These are phyloP conservation scores for Solanum chiquidenum DNA, from an alignment of 257 asterid genomes.

Conservation along the genomic window DNA sequence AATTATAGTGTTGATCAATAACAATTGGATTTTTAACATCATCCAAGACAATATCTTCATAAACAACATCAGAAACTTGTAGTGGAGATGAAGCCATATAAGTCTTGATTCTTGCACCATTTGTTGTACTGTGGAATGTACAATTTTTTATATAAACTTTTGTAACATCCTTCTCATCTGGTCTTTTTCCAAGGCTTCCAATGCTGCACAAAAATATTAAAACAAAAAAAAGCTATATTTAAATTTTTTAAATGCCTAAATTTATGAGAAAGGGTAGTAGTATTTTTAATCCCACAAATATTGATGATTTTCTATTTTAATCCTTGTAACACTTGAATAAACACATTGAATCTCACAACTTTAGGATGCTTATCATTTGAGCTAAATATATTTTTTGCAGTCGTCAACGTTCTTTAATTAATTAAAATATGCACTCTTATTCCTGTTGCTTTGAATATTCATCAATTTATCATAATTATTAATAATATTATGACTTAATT, in stretches of 20 bases:
- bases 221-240: background rate
- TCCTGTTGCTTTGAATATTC: too few species aligned
- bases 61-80: slow-evolving; percentile 21
- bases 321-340: background rate
- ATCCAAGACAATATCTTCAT: slow-evolving; percentile 32
- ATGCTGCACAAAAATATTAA: slow-evolving; percentile 18
- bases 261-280: background rate
- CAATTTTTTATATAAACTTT: slow-evolving; percentile 36
- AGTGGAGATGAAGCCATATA: slow-evolving; percentile 34
- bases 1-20: slow-evolving; percentile 61
- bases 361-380: too few species aligned
- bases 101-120: slow-evolving; percentile 75
- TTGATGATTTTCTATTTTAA: background rate
- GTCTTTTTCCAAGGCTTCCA: slow-evolving; percentile 74
- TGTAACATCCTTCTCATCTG: slow-evolving; percentile 22
- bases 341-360: background rate
- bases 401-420: too few species aligned
- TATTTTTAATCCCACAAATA: background rate
- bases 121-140: slow-evolving; percentile 45
- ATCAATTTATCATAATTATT: too few species aligned
- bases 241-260: background rate
- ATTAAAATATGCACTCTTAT: too few species aligned
- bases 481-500: too few species aligned
- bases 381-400: too few species aligned
- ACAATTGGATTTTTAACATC: slow-evolving; percentile 53